Evolutionary conservation across 495 filamentous ascomycete species (phyloP), one percentile per base, ranked within the genome.

Genomic region (Daldinia decipiens): DNA sequence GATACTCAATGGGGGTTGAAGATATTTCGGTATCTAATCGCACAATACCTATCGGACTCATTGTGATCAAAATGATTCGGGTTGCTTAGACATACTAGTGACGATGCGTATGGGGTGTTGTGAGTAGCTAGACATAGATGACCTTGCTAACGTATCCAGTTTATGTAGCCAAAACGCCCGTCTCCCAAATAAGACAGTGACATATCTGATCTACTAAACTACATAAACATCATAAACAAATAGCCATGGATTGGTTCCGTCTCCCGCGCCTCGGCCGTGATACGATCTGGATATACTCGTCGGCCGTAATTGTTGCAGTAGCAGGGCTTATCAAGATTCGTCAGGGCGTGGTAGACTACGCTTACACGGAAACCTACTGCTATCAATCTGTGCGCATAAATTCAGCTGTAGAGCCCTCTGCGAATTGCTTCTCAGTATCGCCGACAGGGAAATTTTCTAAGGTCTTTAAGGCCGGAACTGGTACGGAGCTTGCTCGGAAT

Each of bases 371-470:
- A 36, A 81, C 79, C 17, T 73, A 77, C 63, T 83, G 81, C 70
- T 83, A 83, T 66, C 74, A 81, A 43, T 74, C 69, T 32, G 78
- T 86, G 43, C 78, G 72, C 13, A 79, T 82, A 0, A 73, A 82
- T 38, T 71, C 74, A 32, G 55, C 56, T 13, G 67, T 57, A 13
- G 55, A 68, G 43, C 67, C 72, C 5, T 60, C 71, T 13, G 79
- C 76, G 1, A 75, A 82, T 58, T 86, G 84, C 71, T 84, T 86
- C 70, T 78, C 79, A 1, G 78, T 85, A 7, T 79, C 68, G 7
- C 32, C 67, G 9, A 56, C 54, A 5, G 78, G 79, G 34, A 76
- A 55, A 26, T 80, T 82, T 54, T 61, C 74, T 9, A 69, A 69
- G 39, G 73, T 80, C 9, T 82, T 82, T 15, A 52, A 34, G 19